Evolutionary conservation across 805 yeast genomes (phyloP), one percentile per base, ranked within the genome.

Genomic region (Metschnikowia arizonensis): DNA sequence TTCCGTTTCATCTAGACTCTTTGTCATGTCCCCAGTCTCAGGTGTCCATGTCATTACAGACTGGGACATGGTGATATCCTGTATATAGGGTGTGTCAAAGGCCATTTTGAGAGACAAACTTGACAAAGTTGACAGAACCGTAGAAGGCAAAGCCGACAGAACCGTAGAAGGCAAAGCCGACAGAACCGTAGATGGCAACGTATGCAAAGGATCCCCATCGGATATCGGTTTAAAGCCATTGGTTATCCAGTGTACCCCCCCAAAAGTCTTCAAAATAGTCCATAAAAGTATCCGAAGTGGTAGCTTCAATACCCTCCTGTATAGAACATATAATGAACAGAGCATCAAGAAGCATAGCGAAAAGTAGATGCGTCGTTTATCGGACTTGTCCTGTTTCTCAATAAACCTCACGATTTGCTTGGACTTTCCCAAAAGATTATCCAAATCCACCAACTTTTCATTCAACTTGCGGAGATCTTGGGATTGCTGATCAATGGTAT

Each of bases 331-430:
- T 5, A 62, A 56, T 47, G 78, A 70, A 32, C 77, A 76, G 1
- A 68, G 45, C 19, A 66, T 46, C 44, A 78, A 71, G 47, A 78
- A 73, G 14, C 72, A 75, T 4, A 76, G 47, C 23, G 79, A 68
- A 44, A 72, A 48, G 55, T 77, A 78, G 21, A 78, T 77, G 34
- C 77, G 65, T 40, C 68, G 57, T 46, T 76, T 68, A 50, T 78
- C 82, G 3, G 65, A 60, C 43, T 68, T 64, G 51, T 78, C 79
- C 42, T 78, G 75, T 51, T 73, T 75, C 49, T 78, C 80, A 33
- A 78, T 77, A 40, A 73, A 68, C 50, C 66, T 68, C 33, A 78
- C 80, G 33, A 78, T 66, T 19, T 68, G 67, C 37, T 66, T 68
- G 0, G 81, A 73, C 42, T 63, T 69, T 40, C 60, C 53, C 30